Base-by-base conservation (phyloP, 106 monocot genomes). In the Acorus calamus region DNA sequence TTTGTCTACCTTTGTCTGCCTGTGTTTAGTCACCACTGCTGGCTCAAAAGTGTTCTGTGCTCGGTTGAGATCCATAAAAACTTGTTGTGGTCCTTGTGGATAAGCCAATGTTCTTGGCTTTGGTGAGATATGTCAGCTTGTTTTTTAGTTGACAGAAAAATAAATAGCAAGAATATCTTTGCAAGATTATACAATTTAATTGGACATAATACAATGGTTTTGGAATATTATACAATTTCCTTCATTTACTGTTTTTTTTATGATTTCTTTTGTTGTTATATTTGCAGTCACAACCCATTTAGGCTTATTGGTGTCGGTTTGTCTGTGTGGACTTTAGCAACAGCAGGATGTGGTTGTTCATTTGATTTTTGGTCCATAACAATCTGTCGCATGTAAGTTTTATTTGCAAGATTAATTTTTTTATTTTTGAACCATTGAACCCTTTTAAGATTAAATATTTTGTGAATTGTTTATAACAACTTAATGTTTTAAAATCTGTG, bases 311-410 rank as follows among this genome's bases (percentile, higher is more conserved):
- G 94, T 65, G 94, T 91, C 55, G 94, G 94, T 47, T 66, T 96
- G 46, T 80, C 69, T 63, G 82, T 96, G 51, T 96, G 94, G 94
- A 96, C 90, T 66, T 62, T 96, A 76, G 90, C 94, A 64, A 80
- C 91, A 49, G 85, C 82, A 78, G 94, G 94, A 57, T 96, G 94
- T 74, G 94, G 94, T 11, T 84, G 44, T 73, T 69, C 94, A 54
- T 85, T 96, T 73, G 80, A 85, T 66, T 96, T 96, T 64, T 96
- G 94, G 94, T 91, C 94, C 56, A 96, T 96, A 69, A 78, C 90
- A 57, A 80, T 96, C 61, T 96, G 77, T 55, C 82, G 94, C 59
- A 96, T 96, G 94, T 96, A 76, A 84, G 89, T 71, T 3, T 46
- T 62, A 12, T 49, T 55, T 9, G 42, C 28, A 53, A 28, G 52